Percentiles rank a stretch among this genome's conserved stretches.
phyloP scores from a whole-genome alignment of 2,329 filamentous ascomycete species.

The Colletotrichum tropicicola region DNA sequence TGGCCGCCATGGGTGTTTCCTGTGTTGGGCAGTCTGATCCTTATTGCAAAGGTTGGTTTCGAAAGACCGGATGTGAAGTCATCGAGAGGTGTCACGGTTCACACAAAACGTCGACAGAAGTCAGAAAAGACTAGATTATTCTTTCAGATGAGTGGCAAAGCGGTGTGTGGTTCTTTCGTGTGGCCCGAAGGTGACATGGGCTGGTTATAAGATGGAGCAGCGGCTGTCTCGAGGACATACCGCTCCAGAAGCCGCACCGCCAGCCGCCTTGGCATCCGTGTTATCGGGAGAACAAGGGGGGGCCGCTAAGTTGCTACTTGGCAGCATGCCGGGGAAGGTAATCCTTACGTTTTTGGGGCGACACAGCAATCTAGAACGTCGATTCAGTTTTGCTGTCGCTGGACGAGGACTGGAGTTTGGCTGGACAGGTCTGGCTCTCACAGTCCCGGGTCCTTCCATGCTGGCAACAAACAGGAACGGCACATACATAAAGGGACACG shows the following conservation, averaged over 20 bases:
- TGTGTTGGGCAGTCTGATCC: background rate
- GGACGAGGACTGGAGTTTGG: background rate
- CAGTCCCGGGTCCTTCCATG: background rate
- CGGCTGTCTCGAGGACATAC: conserved; percentile 20
- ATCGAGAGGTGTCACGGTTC: background rate
- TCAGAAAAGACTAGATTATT: background rate
- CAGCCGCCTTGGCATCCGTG: conserved; percentile 28
- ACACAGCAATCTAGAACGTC: conserved; percentile 4
- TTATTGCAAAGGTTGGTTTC: background rate
- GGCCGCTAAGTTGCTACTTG: background rate
- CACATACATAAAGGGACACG: background rate
- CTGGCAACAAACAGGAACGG: background rate
- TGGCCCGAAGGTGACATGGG: background rate
- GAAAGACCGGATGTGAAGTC: background rate
- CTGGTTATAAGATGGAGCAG: conserved; percentile 6
- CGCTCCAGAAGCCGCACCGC: conserved; percentile 28
- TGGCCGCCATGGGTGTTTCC: conserved; percentile 34
- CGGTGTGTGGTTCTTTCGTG: background rate
- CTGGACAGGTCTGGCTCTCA: background rate
- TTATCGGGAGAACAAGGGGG: conserved; percentile 15
- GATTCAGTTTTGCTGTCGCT: background rate
- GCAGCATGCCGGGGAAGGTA: conserved; percentile 2
- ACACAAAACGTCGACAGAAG: background rate
- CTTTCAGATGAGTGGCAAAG: background rate
- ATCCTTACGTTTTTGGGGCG: conserved; percentile 4